phyloP scores from a whole-genome alignment of 164 flowering plant species.

The Stephania japonica region DNA sequence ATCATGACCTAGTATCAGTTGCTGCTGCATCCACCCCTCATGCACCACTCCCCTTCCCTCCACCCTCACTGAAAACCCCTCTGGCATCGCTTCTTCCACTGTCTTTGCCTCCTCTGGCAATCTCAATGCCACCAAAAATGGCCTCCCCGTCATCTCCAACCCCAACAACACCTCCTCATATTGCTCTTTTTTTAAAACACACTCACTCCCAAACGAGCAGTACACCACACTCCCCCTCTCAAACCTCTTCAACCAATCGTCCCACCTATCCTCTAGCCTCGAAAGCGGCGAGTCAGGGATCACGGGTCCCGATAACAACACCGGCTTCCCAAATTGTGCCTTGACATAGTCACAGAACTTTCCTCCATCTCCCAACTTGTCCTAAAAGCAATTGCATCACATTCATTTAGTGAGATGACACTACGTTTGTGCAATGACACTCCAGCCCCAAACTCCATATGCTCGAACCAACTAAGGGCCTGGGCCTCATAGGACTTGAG shows the following conservation, averaged over 20 bases:
- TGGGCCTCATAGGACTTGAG: constrained; percentile 11
- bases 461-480: constrained; percentile 2
- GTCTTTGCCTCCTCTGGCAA: not conserved
- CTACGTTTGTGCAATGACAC: constrained; percentile 2
- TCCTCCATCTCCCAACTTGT: constrained; percentile 16
- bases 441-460: constrained; percentile 2
- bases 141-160: constrained; percentile 7
- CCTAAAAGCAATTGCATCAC: constrained; percentile 7
- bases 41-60: constrained; percentile 7
- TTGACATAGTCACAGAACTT: constrained; percentile 10
- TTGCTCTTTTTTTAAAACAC: constrained; percentile 3
- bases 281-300: not conserved
- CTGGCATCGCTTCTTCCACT: constrained; percentile 9
- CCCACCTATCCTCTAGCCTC: constrained; percentile 8
- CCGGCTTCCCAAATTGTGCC: constrained; percentile 10
- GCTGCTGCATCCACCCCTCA: constrained; percentile 19
- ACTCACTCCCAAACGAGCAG: constrained; percentile 18
- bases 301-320: constrained; percentile 11
- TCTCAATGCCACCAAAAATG: constrained; percentile 13
- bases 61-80: constrained; percentile 15
- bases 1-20: constrained; percentile 31
- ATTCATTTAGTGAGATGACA: not conserved
- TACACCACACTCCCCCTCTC: constrained; percentile 8
- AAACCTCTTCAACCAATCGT: constrained; percentile 12
- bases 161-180: constrained; percentile 13